phyloP scores from a whole-genome alignment of 1,139 yeast genomes.

The Yamadazyma kanchanaburiensis region DNA sequence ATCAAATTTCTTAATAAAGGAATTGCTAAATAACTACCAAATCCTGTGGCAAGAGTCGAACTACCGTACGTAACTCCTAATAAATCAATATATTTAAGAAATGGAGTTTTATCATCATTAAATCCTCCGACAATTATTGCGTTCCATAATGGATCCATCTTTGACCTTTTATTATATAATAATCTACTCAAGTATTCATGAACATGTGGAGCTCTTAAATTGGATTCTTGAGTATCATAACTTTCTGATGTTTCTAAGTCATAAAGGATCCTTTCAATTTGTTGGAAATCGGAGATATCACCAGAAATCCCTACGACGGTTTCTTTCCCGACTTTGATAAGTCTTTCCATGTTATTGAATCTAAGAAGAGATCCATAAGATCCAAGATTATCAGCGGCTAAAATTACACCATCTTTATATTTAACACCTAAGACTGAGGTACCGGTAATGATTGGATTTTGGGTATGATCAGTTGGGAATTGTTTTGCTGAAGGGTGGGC shows the following conservation, averaged over 20 bases:
- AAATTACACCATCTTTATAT: constrained; percentile 82
- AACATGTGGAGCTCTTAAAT: constrained; percentile 78
- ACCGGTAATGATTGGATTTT: constrained; percentile 94
- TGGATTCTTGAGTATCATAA: constrained; percentile 68
- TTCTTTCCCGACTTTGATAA: constrained; percentile 76
- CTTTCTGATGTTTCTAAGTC: constrained; percentile 69
- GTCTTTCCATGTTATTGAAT: constrained; percentile 80
- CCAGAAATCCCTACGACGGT: constrained; percentile 95
- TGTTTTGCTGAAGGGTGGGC: constrained; percentile 22
- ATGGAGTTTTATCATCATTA: constrained; percentile 63
- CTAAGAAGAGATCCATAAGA: constrained; percentile 91
- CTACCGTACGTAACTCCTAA: constrained; percentile 89
- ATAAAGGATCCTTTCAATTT: constrained; percentile 69
- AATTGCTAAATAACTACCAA: constrained; percentile 91
- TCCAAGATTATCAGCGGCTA: constrained; percentile 95
- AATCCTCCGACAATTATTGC: constrained; percentile 89
- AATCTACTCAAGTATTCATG: constrained; percentile 85
- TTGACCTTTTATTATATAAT: constrained; percentile 82
- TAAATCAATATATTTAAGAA: constrained; percentile 82
- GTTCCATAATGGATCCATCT: constrained; percentile 97
- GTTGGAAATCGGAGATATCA: constrained; percentile 91
- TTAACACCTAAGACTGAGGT: constrained; percentile 92
- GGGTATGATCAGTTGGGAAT: constrained; percentile 81
- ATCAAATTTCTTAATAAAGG: constrained; percentile 86
- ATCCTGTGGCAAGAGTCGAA: constrained; percentile 92